Evolutionary conservation across 1,139 yeast genomes (phyloP).

Genomic region (Pichia sp.): DNA sequence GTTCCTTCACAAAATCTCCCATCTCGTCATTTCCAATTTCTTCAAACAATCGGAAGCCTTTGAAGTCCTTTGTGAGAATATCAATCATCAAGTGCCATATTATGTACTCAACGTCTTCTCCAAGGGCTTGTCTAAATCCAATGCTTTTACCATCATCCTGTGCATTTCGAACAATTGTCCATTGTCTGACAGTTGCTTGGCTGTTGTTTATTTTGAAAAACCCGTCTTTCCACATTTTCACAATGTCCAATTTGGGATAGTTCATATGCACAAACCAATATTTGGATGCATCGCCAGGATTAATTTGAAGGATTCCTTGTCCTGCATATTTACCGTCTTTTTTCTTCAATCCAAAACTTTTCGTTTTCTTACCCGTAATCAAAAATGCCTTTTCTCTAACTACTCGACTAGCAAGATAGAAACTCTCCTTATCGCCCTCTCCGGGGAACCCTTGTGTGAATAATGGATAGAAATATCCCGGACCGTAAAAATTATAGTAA

Average conservation of each 20-base stretch:
- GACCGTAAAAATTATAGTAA: slow-evolving; percentile 26
- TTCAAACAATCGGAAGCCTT: slow-evolving; percentile 21
- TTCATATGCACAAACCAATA: slow-evolving; percentile 25
- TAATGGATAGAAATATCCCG: slow-evolving; percentile 25
- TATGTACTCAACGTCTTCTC: slow-evolving; percentile 20
- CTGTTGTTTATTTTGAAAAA: slow-evolving; percentile 15
- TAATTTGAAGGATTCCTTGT: slow-evolving; percentile 25
- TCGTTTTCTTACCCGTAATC: slow-evolving; percentile 23
- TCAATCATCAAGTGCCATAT: slow-evolving; percentile 21
- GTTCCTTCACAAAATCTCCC: slow-evolving; percentile 19
- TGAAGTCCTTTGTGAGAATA: slow-evolving; percentile 19
- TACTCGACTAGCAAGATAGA: slow-evolving; percentile 25
- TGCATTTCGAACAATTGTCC: slow-evolving; percentile 23
- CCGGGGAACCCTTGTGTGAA: slow-evolving; percentile 29
- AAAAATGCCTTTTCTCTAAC: slow-evolving; percentile 21
- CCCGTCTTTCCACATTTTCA: slow-evolving; percentile 13
- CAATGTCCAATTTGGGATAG: slow-evolving; percentile 23
- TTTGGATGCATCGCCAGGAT: slow-evolving; percentile 19
- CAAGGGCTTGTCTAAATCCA: slow-evolving; percentile 14
- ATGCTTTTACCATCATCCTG: slow-evolving; percentile 19
- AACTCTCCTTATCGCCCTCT: slow-evolving; percentile 28
- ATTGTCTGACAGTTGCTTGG: slow-evolving; percentile 20
- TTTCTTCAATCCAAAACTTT: slow-evolving; percentile 24
- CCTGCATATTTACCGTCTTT: slow-evolving; percentile 19
- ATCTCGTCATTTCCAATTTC: slow-evolving; percentile 20